Base-by-base conservation (phyloP, 139 green algal genomes). In the Chlamydomonas urium region DNA sequence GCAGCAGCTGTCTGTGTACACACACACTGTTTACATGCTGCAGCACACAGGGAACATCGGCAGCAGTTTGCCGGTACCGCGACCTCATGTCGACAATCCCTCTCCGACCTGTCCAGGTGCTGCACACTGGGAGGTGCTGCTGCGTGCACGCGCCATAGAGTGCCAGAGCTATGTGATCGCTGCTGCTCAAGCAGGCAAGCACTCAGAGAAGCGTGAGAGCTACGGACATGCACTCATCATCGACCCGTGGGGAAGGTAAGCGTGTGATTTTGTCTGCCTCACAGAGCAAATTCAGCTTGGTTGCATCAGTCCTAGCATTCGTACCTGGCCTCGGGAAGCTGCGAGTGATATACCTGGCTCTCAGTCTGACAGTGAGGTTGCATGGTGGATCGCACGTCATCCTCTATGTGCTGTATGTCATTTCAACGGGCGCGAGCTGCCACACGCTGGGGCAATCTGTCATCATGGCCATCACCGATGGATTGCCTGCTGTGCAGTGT, bases 61-160 rank as follows among this genome's bases (percentile, higher is more conserved):
- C n/a, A n/a, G n/a, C n/a, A n/a, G n/a, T 8, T 50, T 8, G 14
- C 10, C 10, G 10, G 14, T 14, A 50, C 14, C 14, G 42, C 10
- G 42, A 50, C 10, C 8, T 50, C 42, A 8, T 50, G 42, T 14
- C 14, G 42, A 24, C 8, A 50, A 14, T 14, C 8, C 14, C 8
- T 50, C 42, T 50, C 14, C 8, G 14, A 67, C 37, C 62, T 23
- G 19, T 75, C 62, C 83, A 89, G 92, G 92, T 2, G 77, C 79
- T 26, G 93, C 91, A 1, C 95, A 99, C 66, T 99, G 95, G 95
- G 91, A 98, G 79, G 71, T 97, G 45, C 82, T 99, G 69, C 83
- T 99, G 74, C 78, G 93, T 0, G 94, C 95, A 3, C 75, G 95
- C 0, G 95, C 95, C 21, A 92, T 99, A 2, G 95, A 99, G 73